phyloP scores from a whole-genome alignment of 345 rosid species.

The Combretum micranthum region DNA sequence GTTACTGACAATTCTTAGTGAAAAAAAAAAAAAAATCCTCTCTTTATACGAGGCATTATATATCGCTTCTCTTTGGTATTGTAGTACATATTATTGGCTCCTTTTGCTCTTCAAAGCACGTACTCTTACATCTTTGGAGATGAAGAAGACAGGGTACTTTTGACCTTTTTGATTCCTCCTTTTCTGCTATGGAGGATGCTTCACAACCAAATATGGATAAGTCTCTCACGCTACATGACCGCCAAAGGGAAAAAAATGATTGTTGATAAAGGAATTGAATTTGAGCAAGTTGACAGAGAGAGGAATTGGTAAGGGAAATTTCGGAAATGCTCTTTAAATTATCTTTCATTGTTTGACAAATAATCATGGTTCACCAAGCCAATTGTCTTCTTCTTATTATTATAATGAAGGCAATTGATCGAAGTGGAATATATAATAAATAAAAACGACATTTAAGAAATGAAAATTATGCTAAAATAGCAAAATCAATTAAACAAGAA shows the following conservation, averaged over 20 bases:
- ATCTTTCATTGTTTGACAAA: too few relatives aligned
- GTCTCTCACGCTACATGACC: conserved; percentile 48
- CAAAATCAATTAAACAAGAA: too few relatives aligned
- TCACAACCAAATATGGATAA: conserved; percentile 69
- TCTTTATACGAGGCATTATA: not conserved
- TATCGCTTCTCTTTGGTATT: not conserved
- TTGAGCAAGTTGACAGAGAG: conserved; percentile 75
- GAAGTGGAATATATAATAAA: too few relatives aligned
- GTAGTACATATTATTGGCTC: conserved; percentile 48
- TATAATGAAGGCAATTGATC: too few relatives aligned
- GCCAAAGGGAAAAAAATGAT: conserved; percentile 54
- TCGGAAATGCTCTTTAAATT: too few relatives aligned
- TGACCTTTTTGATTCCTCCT: conserved; percentile 28
- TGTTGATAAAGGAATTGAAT: conserved; percentile 62
- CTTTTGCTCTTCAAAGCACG: conserved; percentile 24
- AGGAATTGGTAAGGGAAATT: conserved; percentile 31
- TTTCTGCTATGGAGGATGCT: conserved; percentile 43
- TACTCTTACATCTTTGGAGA: conserved; percentile 22
- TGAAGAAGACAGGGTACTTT: conserved; percentile 30
- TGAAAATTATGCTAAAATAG: too few relatives aligned
- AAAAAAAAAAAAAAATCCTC: too few relatives aligned
- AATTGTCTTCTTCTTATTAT: too few relatives aligned
- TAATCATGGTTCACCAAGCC: not conserved
- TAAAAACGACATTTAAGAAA: too few relatives aligned
- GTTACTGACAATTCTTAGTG: too few relatives aligned